phyloP scores from a whole-genome alignment of 2,329 filamentous ascomycete genomes.

The Karstenula rhodostoma region DNA sequence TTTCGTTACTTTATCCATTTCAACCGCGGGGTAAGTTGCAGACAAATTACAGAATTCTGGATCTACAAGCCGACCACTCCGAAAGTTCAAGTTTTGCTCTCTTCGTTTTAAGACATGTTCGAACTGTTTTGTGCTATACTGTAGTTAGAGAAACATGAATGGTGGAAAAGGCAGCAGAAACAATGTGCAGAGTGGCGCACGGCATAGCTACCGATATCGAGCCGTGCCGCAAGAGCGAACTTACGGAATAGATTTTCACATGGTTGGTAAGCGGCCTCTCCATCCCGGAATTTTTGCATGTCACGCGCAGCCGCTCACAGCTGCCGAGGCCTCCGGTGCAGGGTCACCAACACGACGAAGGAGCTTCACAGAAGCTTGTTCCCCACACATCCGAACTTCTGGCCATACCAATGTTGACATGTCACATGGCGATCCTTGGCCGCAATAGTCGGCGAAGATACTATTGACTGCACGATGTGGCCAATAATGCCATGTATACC shows the following conservation, averaged over 20 bases:
- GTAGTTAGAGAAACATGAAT: background rate
- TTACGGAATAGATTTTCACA: background rate
- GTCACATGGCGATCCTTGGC: background rate
- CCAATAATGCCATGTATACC: background rate
- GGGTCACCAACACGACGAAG: constrained; percentile 1
- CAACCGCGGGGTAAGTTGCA: constrained; percentile 37
- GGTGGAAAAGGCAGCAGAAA: background rate
- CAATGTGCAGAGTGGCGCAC: background rate
- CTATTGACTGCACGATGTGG: background rate
- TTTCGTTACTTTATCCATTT: constrained; percentile 40
- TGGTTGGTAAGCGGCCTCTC: background rate
- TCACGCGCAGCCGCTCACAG: constrained; percentile 18
- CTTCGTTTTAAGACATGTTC: background rate
- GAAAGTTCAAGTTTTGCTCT: background rate
- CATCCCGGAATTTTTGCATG: constrained; percentile 5
- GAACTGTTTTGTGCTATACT: background rate
- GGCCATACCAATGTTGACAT: background rate
- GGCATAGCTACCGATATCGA: background rate
- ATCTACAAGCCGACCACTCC: constrained; percentile 10
- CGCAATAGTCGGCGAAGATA: background rate
- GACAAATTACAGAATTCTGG: background rate
- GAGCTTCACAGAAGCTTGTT: background rate
- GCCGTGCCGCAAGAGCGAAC: background rate
- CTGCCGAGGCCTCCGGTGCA: constrained; percentile 6
- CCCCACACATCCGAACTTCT: background rate